These are phyloP conservation scores for Croton setiger DNA, from an alignment of 441 rosid species.

Conservation along the genomic window DNA sequence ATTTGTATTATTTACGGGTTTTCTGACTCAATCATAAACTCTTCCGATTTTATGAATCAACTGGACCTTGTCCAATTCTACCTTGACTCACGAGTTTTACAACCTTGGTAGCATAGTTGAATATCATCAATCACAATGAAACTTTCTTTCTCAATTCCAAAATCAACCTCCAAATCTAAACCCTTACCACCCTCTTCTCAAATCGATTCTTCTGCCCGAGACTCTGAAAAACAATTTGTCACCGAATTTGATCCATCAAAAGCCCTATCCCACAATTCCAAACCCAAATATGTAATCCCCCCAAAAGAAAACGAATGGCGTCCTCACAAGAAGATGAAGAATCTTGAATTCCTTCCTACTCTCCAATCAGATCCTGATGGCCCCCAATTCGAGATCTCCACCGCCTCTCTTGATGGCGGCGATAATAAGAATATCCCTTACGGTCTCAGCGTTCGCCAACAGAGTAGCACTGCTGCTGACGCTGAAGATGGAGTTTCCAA, in stretches of 20 bases:
- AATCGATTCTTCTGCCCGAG: neutral
- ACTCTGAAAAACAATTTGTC: slow-evolving; percentile 38
- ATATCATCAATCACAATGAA: slow-evolving; percentile 31
- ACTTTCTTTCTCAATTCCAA: slow-evolving; percentile 67
- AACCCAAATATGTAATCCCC: slow-evolving; percentile 43
- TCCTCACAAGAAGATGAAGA: slow-evolving; percentile 74
- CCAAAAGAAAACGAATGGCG: slow-evolving; percentile 64
- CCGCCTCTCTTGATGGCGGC: slow-evolving; percentile 22
- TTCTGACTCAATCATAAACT: too few relatives aligned
- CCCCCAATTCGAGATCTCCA: slow-evolving; percentile 50
- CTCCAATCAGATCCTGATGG: slow-evolving; percentile 35
- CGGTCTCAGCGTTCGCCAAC: slow-evolving; percentile 60
- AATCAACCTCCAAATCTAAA: slow-evolving; percentile 34
- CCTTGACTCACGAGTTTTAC: too few relatives aligned
- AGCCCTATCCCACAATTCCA: slow-evolving; percentile 32
- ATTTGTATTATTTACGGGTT: too few relatives aligned
- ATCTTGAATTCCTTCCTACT: slow-evolving; percentile 47
- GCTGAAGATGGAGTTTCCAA: slow-evolving; percentile 9
- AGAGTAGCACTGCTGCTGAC: neutral
- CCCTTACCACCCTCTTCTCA: slow-evolving; percentile 14
- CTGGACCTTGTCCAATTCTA: too few relatives aligned
- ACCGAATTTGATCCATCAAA: slow-evolving; percentile 68
- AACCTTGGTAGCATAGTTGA: too few relatives aligned
- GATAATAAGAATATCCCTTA: slow-evolving; percentile 33
- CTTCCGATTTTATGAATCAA: too few relatives aligned